A percentile compares a stretch with the other conserved stretches of the same genome.
These are phyloP conservation scores for Paramecium sexaurelia DNA, from an alignment of 73 alveolate genomes.

Conservation along the genomic window DNA sequence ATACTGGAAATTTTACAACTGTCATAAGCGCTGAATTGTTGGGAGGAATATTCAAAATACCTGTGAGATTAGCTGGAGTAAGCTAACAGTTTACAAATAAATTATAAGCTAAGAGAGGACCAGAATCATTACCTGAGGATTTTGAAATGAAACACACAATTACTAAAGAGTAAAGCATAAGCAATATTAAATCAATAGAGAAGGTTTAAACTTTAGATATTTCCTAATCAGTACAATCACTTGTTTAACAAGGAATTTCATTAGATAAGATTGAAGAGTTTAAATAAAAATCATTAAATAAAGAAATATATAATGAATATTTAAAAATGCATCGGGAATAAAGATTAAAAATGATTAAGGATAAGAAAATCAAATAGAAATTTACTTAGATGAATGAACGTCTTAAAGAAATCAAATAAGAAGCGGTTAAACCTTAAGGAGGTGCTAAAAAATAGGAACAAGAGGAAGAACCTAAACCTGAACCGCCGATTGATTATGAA, in stretches of 20 bases:
- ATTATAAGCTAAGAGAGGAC: constrained; percentile 79
- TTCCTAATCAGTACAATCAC: constrained; percentile 32
- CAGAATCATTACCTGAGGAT: constrained; percentile 83
- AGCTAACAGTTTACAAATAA: constrained; percentile 79
- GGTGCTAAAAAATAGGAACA: constrained; percentile 66
- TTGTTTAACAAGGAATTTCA: constrained; percentile 3
- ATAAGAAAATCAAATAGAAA: constrained; percentile 70
- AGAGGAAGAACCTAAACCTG: constrained; percentile 58
- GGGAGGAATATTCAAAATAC: constrained; percentile 90
- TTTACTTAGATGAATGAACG: constrained; percentile 75
- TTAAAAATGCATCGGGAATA: constrained; percentile 70
- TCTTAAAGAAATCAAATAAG: constrained; percentile 80
- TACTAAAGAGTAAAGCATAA: background rate
- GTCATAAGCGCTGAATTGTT: constrained; percentile 84
- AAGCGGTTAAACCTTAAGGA: constrained; percentile 69
- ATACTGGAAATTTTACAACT: constrained; percentile 89
- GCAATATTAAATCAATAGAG: constrained; percentile 33
- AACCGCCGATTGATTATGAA: constrained; percentile 68
- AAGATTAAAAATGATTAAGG: constrained; percentile 78
- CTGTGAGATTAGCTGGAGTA: constrained; percentile 88
- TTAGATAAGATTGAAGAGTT: constrained; percentile 81
- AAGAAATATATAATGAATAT: constrained; percentile 75
- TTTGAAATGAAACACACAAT: constrained; percentile 57
- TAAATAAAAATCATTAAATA: constrained; percentile 58
- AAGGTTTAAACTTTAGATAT: constrained; percentile 46